A percentile compares a stretch with the other conserved stretches of the same genome.
phyloP scores from a whole-genome alignment of 495 filamentous ascomycete genomes.

The Physcia stellaris region DNA sequence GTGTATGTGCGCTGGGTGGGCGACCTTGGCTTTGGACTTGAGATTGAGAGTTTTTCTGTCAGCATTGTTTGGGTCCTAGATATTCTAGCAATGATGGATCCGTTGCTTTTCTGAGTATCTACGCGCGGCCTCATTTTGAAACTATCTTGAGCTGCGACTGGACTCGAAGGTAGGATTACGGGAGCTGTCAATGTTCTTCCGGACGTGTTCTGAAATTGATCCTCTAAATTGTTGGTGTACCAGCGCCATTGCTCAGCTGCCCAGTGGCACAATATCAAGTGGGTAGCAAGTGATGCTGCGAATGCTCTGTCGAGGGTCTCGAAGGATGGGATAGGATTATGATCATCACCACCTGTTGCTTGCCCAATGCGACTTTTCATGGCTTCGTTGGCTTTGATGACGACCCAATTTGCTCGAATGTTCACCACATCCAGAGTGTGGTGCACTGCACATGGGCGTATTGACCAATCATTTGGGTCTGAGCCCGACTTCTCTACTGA shows the following conservation, averaged over 20 bases:
- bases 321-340: conserved; percentile 13
- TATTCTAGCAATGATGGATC: too few species aligned
- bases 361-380: conserved; percentile 22
- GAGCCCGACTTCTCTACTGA: conserved; percentile 24
- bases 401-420: conserved; percentile 22
- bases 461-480: conserved; percentile 25
- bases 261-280: conserved; percentile 31
- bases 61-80: too few species aligned
- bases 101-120: too few species aligned
- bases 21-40: too few species aligned
- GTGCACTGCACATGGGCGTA: conserved; percentile 26
- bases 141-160: not conserved
- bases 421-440: conserved; percentile 29
- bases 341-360: conserved; percentile 11
- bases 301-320: conserved; percentile 18
- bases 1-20: too few species aligned
- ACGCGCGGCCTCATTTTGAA: not conserved
- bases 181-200: conserved; percentile 17
- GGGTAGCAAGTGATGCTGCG: conserved; percentile 20
- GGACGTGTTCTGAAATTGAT: conserved; percentile 16
- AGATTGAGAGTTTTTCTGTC: too few species aligned
- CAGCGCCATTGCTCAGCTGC: conserved; percentile 32
- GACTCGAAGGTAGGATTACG: conserved; percentile 7
- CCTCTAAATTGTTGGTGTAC: conserved; percentile 30
- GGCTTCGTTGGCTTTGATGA: conserved; percentile 26